Evolutionary conservation across 2,329 filamentous ascomycete genomes (phyloP).

Genomic region (Raffaelea albimanens): DNA sequence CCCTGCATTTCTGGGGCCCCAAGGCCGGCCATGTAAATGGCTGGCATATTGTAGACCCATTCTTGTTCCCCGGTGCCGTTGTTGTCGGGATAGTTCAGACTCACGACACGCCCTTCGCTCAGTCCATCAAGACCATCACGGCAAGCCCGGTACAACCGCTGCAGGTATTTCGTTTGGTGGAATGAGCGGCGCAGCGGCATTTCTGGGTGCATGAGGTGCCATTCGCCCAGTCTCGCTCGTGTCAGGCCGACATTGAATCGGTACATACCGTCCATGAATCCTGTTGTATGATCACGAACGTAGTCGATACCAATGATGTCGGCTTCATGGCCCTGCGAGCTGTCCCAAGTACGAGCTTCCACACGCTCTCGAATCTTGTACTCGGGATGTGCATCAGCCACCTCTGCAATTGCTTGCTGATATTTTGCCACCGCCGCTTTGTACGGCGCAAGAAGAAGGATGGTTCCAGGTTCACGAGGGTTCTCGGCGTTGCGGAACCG

Average conservation of each 20-base stretch:
- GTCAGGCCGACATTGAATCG: slow-evolving; percentile 37
- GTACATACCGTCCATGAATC: slow-evolving; percentile 33
- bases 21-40: too few relatives aligned
- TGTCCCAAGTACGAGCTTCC: slow-evolving; percentile 33
- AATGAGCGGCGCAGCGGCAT: slow-evolving; percentile 17
- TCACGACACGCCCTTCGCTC: slow-evolving; percentile 10
- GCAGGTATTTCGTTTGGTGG: slow-evolving; percentile 6
- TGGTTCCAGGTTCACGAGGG: slow-evolving; percentile 18
- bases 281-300: slow-evolving; percentile 27
- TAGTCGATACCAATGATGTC: slow-evolving; percentile 39
- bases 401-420: slow-evolving; percentile 13
- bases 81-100: not conserved
- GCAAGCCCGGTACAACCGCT: slow-evolving; percentile 12
- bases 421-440: slow-evolving; percentile 28
- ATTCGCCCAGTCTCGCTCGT: slow-evolving; percentile 32
- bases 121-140: slow-evolving; percentile 2
- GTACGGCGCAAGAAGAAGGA: slow-evolving; percentile 37
- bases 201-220: slow-evolving; percentile 32
- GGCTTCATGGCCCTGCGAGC: slow-evolving; percentile 35
- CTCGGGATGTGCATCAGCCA: slow-evolving; percentile 18
- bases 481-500: slow-evolving; percentile 22
- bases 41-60: too few relatives aligned
- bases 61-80: not conserved
- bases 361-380: slow-evolving; percentile 18
- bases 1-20: too few relatives aligned